Percentiles rank a stretch among this genome's conserved stretches.
Conservation (phyloP, 192 early-diverging fungal species). For the Allomyces arbusculus region DNA sequence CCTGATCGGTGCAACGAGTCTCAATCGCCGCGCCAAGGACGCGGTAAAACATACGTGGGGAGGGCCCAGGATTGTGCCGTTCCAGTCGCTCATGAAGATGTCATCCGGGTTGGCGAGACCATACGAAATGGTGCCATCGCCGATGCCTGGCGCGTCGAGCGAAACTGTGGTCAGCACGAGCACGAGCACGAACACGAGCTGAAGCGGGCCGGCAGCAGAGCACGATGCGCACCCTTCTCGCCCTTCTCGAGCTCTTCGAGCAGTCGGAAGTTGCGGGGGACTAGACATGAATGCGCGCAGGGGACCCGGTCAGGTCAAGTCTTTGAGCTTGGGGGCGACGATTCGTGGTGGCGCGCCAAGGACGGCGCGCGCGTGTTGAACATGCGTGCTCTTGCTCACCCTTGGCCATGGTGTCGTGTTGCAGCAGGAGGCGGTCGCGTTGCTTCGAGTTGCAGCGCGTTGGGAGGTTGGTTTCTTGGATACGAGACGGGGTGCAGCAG, state of each 20-base stretch:
- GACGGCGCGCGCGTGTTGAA: no score
- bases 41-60: not conserved
- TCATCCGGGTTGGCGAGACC: conserved; percentile 71
- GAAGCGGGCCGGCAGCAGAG: not conserved
- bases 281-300: conserved; percentile 16
- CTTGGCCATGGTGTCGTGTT: no score
- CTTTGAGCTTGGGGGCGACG: no score
- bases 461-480: no score
- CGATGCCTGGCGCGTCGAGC: conserved; percentile 21
- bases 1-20: not conserved
- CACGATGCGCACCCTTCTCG: conserved; percentile 41
- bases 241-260: conserved; percentile 93
- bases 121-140: conserved; percentile 84
- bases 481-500: no score
- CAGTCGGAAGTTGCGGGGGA: conserved; percentile 91
- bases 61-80: conserved; percentile 84
- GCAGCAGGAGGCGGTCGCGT: no score
- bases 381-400: no score
- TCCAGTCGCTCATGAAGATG: conserved; percentile 65
- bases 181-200: no score
- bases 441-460: no score
- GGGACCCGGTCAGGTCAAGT: no score
- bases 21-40: not conserved
- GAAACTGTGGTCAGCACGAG: not conserved
- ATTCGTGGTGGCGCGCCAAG: no score